Evolutionary conservation across 257 asterid genomes (phyloP).

Genomic region (Solanum virginianum): DNA sequence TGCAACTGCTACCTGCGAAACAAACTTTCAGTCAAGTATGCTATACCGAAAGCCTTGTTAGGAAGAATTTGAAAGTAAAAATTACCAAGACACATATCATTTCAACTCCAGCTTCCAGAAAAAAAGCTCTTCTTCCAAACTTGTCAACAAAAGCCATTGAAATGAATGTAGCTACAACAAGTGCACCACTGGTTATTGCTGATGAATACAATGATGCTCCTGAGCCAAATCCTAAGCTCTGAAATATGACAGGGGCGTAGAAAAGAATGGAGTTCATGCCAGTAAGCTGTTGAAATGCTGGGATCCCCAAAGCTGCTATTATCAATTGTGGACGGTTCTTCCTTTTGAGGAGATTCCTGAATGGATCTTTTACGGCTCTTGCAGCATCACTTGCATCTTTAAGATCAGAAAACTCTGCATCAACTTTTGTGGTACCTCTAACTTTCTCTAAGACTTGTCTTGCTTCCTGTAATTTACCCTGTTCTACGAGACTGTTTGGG

Average conservation of each 20-base stretch:
- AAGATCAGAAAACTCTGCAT: slow-evolving; percentile 40
- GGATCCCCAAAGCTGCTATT: slow-evolving; percentile 22
- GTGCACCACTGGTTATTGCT: slow-evolving; percentile 33
- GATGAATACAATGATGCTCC: slow-evolving; percentile 34
- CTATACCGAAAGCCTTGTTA: background rate
- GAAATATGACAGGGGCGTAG: slow-evolving; percentile 49
- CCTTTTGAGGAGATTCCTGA: slow-evolving; percentile 18
- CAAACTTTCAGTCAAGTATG: background rate
- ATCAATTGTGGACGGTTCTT: slow-evolving; percentile 40
- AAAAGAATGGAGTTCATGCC: slow-evolving; percentile 60
- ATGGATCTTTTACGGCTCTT: slow-evolving; percentile 24
- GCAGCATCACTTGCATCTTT: slow-evolving; percentile 39
- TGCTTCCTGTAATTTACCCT: slow-evolving; percentile 25
- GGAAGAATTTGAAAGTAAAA: background rate
- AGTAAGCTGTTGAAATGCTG: slow-evolving; percentile 54
- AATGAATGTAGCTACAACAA: slow-evolving; percentile 22
- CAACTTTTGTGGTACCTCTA: slow-evolving; percentile 34
- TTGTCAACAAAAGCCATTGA: slow-evolving; percentile 34
- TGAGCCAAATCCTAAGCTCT: slow-evolving; percentile 34
- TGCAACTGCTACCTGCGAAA: slow-evolving; percentile 51
- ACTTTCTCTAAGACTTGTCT: slow-evolving; percentile 13
- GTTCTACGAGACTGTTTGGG: slow-evolving; percentile 49
- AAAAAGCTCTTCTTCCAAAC: slow-evolving; percentile 29
- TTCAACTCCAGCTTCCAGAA: slow-evolving; percentile 73
- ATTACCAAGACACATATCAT: slow-evolving; percentile 52